phyloP scores from a whole-genome alignment of 352 stramenopile genomes.

The Hyaloperonospora arabidopsidis region DNA sequence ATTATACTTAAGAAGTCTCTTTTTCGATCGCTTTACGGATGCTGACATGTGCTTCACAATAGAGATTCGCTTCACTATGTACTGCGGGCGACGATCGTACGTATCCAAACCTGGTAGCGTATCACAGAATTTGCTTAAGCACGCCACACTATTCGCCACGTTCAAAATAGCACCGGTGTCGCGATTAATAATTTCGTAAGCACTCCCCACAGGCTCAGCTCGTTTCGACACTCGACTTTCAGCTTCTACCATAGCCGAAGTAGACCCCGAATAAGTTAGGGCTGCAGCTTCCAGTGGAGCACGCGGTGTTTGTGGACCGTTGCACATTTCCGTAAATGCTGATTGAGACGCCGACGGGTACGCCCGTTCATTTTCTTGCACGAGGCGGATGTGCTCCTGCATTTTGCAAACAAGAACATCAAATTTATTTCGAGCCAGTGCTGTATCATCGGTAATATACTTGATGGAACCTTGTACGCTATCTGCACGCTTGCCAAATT shows the following conservation, averaged over 20 bases:
- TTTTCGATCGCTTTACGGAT: conserved; percentile 50
- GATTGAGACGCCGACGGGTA: conserved; percentile 1
- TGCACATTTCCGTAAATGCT: conserved; percentile 2
- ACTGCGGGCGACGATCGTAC: conserved; percentile 72
- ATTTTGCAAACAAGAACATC: conserved; percentile 51
- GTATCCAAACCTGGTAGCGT: conserved; percentile 74
- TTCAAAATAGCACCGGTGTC: conserved; percentile 65
- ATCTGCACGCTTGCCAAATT: conserved; percentile 48
- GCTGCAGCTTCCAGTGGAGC: conserved; percentile 7
- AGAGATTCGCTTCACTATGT: conserved; percentile 62
- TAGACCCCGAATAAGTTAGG: conserved; percentile 4
- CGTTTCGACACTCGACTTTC: conserved; percentile 10
- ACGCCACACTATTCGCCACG: conserved; percentile 49
- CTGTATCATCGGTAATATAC: conserved; percentile 47
- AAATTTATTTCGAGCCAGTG: conserved; percentile 50
- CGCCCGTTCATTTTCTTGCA: conserved; percentile 28
- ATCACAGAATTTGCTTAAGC: conserved; percentile 74
- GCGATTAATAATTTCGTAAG: conserved; percentile 49
- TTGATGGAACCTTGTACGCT: conserved; percentile 43
- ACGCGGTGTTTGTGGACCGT: conserved; percentile 10
- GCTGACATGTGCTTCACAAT: conserved; percentile 38
- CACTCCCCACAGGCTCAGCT: conserved; percentile 17
- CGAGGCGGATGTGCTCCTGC: conserved; percentile 42
- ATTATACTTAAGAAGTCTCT: conserved; percentile 78
- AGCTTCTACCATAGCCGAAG: conserved; percentile 17